Evolutionary conservation across 2,329 filamentous ascomycete species (phyloP), one percentile per base, ranked within the genome.

Genomic region (Rutstroemia sp.): DNA sequence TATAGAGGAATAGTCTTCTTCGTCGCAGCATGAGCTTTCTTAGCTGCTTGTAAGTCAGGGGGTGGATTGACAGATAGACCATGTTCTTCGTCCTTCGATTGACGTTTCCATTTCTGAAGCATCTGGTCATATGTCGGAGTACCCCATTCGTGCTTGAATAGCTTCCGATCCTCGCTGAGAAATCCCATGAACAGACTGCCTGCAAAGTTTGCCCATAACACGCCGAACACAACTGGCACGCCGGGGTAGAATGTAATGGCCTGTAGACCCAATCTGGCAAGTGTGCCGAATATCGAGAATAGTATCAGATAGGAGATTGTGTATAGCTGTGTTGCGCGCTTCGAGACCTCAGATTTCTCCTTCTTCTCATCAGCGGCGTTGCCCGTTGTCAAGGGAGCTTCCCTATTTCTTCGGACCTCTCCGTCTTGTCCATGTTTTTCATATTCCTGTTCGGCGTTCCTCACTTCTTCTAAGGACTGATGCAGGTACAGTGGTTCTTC

Each of bases 1-100:
- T 95, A 96, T 0, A 96, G 76, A 0, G 92, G 92, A 27, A 95
- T 87, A 0, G 88, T 88, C 74, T 95, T 95, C 69, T 96, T 96
- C 27, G 77, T 73, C 5, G 83, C 76, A 39, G 79, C 70, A 67
- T 88, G 82, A 1, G 77, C 77, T 66, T 85, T 80, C 63, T 78
- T 79, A 4, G 75, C 76, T 2, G 75, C 73, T 6, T 70, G 69
- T 4, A 77, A 62, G 55, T 78, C 72, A 16, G 72, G 61, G 53
- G 38, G 18, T 19, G 61, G 51, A 5, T 59, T 56, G 2, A 57
- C 54, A 10, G 42, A 56, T 5, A 59, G 59, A 8, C 66, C 71
- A 27, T 61, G 67, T 55, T 76, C 74, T 39, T 74, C 74, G 21
- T 77, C 73, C 12, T 66, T 65, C 0, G 58, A 58, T 27, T 68